Percentiles rank a stretch among this genome's conserved stretches.
phyloP scores from a whole-genome alignment of 306 rosid species.

The Sicyos baderoa region DNA sequence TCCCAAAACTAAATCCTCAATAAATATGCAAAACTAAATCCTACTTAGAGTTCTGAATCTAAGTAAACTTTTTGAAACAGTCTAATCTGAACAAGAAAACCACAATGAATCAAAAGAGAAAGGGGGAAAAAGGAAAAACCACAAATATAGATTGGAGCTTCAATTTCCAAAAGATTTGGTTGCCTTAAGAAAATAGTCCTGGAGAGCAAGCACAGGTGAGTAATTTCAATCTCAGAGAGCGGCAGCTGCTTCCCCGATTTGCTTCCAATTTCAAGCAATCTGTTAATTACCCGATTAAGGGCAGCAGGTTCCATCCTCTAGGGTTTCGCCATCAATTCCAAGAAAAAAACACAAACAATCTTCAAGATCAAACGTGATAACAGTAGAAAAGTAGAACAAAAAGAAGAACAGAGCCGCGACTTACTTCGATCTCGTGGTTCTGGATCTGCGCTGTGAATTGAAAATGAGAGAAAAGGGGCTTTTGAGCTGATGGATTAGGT shows the following conservation, averaged over 20 bases:
- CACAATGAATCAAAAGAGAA: background rate
- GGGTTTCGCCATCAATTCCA: background rate
- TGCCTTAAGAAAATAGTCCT: conserved; percentile 45
- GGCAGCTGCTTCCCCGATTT: conserved; percentile 64
- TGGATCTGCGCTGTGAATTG: background rate
- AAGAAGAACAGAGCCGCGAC: conserved; percentile 28
- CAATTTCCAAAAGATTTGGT: no score
- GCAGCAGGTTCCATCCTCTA: conserved; percentile 48
- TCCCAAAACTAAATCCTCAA: no score
- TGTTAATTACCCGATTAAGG: conserved; percentile 56
- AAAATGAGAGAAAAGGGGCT: background rate
- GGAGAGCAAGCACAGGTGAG: conserved; percentile 65
- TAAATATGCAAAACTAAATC: no score
- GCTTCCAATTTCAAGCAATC: conserved; percentile 57
- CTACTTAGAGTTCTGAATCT: no score
- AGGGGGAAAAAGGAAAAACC: conserved; percentile 5
- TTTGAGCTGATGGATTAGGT: background rate
- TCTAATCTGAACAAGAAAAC: conserved; percentile 3
- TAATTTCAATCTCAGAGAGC: conserved; percentile 65
- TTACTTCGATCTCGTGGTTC: conserved; percentile 19
- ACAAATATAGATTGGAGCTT: no score
- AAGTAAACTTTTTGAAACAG: background rate
- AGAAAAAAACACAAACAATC: background rate
- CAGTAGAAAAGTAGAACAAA: conserved; percentile 18
- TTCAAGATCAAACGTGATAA: conserved; percentile 6